A percentile compares a stretch with the other conserved stretches of the same genome.
Conservation (phyloP, 163 green algal genomes). For the Volvox carteri region DNA sequence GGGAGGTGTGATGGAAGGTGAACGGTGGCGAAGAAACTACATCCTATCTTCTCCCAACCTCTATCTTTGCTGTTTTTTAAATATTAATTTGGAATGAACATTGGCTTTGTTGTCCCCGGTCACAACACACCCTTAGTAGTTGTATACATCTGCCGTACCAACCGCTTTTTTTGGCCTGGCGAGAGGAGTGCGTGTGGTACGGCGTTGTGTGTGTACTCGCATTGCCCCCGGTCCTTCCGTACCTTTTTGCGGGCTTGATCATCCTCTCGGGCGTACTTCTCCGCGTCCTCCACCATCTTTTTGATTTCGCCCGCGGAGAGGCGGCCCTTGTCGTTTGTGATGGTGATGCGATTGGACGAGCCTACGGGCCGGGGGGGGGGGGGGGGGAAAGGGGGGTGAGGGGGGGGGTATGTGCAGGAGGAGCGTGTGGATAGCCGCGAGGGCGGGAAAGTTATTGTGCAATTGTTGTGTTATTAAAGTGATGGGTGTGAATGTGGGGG, state of each 20-base stretch:
- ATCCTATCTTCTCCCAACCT: too few species aligned
- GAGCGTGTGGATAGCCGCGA: not conserved
- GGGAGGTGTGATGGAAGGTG: too few species aligned
- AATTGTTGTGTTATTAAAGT: not conserved
- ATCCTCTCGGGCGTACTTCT: constrained; percentile 90
- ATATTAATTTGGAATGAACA: not conserved
- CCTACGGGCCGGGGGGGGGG: not conserved
- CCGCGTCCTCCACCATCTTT: constrained; percentile 87
- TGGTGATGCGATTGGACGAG: constrained; percentile 78
- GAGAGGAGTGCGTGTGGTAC: not conserved
- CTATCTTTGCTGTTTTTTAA: not conserved
- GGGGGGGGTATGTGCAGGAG: not conserved
- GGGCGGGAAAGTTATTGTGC: not conserved
- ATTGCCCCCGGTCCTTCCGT: constrained; percentile 86
- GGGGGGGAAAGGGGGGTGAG: not conserved
- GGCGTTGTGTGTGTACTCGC: not conserved
- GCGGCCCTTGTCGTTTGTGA: constrained; percentile 85
- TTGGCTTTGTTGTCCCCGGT: not conserved
- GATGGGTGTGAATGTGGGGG: not conserved
- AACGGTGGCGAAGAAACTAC: too few species aligned
- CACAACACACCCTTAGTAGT: too few species aligned
- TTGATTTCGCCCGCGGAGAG: constrained; percentile 98
- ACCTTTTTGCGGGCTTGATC: constrained; percentile 72
- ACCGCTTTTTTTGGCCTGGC: not conserved
- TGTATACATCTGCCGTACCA: too few species aligned